Evolutionary conservation across 805 yeast genomes (phyloP).

Genomic region (Pichia eremophila): DNA sequence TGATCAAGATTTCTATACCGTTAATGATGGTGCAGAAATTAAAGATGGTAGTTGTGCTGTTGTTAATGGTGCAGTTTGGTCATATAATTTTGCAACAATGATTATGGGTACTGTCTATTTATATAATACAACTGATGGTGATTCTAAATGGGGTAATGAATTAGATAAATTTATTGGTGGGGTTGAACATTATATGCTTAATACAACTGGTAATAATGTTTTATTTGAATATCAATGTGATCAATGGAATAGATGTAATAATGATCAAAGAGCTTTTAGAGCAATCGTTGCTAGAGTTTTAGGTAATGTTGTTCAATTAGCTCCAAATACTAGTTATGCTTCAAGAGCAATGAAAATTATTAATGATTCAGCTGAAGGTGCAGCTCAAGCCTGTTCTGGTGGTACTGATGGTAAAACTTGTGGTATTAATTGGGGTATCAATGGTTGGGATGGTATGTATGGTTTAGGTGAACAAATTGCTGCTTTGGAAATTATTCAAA

Average conservation of each 20-base stretch:
- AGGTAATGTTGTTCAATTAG: slow-evolving; percentile 25
- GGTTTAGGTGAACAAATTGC: slow-evolving; percentile 77
- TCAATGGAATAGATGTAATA: slow-evolving; percentile 42
- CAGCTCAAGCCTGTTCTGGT: slow-evolving; percentile 65
- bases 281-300: slow-evolving; percentile 20
- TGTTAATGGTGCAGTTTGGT: slow-evolving; percentile 47
- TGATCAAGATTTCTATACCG: slow-evolving; percentile 30
- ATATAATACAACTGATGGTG: slow-evolving; percentile 47
- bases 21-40: slow-evolving; percentile 59
- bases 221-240: slow-evolving; percentile 60
- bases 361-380: slow-evolving; percentile 47
- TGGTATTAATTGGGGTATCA: slow-evolving; percentile 55
- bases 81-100: slow-evolving; percentile 61
- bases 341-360: slow-evolving; percentile 28
- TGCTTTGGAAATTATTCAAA: slow-evolving; percentile 57
- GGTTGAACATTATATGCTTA: slow-evolving; percentile 32
- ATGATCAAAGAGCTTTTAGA: slow-evolving; percentile 70
- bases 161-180: slow-evolving; percentile 30
- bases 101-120: slow-evolving; percentile 63
- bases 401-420: slow-evolving; percentile 71
- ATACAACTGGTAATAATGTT: slow-evolving; percentile 21
- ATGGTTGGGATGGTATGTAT: slow-evolving; percentile 54
- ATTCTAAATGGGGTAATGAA: slow-evolving; percentile 32
- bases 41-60: slow-evolving; percentile 33
- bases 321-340: slow-evolving; percentile 33